phyloP scores from a whole-genome alignment of 257 asterid species.

The Prunella vulgaris region DNA sequence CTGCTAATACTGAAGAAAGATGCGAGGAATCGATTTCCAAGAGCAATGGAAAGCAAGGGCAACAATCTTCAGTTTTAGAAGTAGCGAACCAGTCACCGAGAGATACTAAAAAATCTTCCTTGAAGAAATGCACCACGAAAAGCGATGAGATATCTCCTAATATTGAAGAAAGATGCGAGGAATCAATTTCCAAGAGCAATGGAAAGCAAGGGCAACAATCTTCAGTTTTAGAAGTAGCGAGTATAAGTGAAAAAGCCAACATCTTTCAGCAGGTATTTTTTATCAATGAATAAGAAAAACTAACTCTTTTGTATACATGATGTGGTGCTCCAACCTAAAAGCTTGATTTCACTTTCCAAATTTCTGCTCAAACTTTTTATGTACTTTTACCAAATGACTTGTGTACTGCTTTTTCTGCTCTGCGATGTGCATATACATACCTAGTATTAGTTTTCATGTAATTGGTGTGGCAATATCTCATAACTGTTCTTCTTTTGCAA shows the following conservation, averaged over 20 bases:
- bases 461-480: background rate
- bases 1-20: constrained; percentile 9
- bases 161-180: constrained; percentile 1
- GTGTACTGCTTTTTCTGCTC: background rate
- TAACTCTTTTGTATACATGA: constrained; percentile 6
- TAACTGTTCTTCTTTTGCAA: constrained; percentile 25
- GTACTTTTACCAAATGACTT: background rate
- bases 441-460: background rate
- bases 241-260: constrained; percentile 17
- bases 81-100: constrained; percentile 24
- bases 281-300: background rate
- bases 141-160: constrained; percentile 20
- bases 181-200: constrained; percentile 11
- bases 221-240: constrained; percentile 20
- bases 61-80: constrained; percentile 23
- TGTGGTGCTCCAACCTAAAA: constrained; percentile 9
- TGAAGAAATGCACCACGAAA: constrained; percentile 19
- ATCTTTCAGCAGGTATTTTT: constrained; percentile 3
- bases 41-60: constrained; percentile 13
- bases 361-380: background rate
- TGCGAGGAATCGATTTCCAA: constrained; percentile 8
- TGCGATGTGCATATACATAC: background rate
- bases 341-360: background rate
- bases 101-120: constrained; percentile 5
- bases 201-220: constrained; percentile 24